Base-by-base conservation (phyloP, 345 rosid species). In the Gossypium sturtianum region DNA sequence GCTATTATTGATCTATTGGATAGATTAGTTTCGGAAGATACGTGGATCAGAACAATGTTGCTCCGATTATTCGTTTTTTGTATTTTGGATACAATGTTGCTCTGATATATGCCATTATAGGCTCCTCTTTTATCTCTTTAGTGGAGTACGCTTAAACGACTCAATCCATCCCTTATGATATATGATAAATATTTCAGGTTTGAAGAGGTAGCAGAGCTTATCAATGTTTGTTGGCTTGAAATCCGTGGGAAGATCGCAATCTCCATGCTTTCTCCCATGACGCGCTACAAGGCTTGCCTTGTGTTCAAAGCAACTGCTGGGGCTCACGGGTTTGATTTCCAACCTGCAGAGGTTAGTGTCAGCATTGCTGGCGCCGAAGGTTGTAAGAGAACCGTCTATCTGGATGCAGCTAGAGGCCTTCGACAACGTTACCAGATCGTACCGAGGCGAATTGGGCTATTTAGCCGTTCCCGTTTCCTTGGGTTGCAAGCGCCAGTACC, bases 151-250 rank as follows among this genome's bases (percentile, higher is more conserved):
- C 41, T 34, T 34, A 1, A 34, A 34, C 60, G 5, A 9, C 12
- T 12, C 9, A 19, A 10, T 20, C 13, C 60, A 9, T 56, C 25
- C 23, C 62, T 57, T 57, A 22, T 7, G 12, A 22, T 20, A 20
- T 57, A 57, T 57, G 34, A 57, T 57, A 57, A 69, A 49, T 29
- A 47, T 19, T 29, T 54, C 41, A 86, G 87, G 52, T 84, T 86
- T 22, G 71, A 76, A 2, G 87, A 88, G 79, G 92, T 88, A 15
- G 87, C 84, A 5, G 87, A 82, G 66, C 89, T 90, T 69, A 27
- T 81, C 8, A 25, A 25, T 25, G 90, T 86, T 1, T 79, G 83
- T 56, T 84, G 91, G 93, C 66, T 89, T 2, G 90, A 90, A 66
- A 79, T 90, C 71, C 77, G 78, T 0, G 82, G 87, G 15, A 84